Evolutionary conservation across 441 rosid genomes (phyloP).

Genomic region (Erodium moschatum): DNA sequence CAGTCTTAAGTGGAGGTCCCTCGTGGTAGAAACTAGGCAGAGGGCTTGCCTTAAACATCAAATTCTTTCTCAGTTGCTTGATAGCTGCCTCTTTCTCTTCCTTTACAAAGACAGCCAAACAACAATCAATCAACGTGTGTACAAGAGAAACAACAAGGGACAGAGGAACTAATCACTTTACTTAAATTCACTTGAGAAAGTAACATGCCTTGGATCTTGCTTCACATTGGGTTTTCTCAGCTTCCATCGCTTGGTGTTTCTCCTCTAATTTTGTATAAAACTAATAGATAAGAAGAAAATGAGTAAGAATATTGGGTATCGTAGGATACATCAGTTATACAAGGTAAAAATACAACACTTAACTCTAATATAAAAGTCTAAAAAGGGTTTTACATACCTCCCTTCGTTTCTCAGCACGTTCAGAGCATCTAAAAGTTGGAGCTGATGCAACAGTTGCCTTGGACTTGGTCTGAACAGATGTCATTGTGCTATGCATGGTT

Average conservation of each 20-base stretch:
- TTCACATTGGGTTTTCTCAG: constrained; percentile 71
- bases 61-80: constrained; percentile 76
- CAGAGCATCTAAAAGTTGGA: constrained; percentile 61
- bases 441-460: constrained; percentile 40
- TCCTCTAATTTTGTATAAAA: constrained; percentile 76
- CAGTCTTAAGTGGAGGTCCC: constrained; percentile 82
- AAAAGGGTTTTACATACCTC: constrained; percentile 43
- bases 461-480: constrained; percentile 43
- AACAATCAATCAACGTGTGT: neutral
- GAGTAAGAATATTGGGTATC: constrained; percentile 1
- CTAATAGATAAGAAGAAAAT: constrained; percentile 31
- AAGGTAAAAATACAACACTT: neutral
- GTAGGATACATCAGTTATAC: neutral
- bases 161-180: neutral
- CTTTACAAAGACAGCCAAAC: constrained; percentile 27
- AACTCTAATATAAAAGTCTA: neutral
- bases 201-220: constrained; percentile 59
- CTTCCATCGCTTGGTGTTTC: constrained; percentile 85
- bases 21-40: constrained; percentile 93
- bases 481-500: constrained; percentile 40
- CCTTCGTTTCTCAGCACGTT: constrained; percentile 79
- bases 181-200: constrained; percentile 3
- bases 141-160: neutral
- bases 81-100: constrained; percentile 80
- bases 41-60: constrained; percentile 79